Evolutionary conservation across 768 basidiomycete genomes (phyloP).

Genomic region (Rossbeevera mucosa): DNA sequence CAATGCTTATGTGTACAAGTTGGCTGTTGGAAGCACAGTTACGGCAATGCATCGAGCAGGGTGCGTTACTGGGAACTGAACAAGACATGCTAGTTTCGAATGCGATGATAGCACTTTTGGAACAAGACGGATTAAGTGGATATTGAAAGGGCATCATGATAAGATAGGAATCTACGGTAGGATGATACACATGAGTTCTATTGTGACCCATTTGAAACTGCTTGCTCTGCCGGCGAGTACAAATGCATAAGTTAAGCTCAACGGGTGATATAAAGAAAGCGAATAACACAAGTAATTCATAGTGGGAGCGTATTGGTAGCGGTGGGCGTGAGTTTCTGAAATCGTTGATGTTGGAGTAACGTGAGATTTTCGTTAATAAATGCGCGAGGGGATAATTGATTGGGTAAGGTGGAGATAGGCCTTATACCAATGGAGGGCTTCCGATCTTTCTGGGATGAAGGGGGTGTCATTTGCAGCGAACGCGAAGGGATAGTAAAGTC

Average conservation of each 20-base stretch:
- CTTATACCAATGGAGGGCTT: neutral
- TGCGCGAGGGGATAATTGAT: constrained; percentile 14
- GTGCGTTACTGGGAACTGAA: constrained; percentile 42
- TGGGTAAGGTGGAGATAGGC: neutral
- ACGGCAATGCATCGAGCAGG: constrained; percentile 58
- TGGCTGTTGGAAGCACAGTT: constrained; percentile 68
- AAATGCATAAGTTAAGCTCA: constrained; percentile 10
- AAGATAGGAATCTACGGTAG: constrained; percentile 16
- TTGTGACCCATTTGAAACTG: neutral
- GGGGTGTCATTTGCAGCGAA: neutral
- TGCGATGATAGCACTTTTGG: constrained; percentile 39
- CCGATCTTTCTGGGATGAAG: neutral
- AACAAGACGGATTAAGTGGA: constrained; percentile 32
- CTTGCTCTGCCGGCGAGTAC: neutral
- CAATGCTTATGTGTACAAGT: constrained; percentile 32
- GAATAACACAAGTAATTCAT: neutral
- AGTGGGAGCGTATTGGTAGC: neutral
- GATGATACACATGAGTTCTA: constrained; percentile 3
- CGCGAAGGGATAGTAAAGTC: constrained; percentile 4
- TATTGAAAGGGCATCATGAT: constrained; percentile 2
- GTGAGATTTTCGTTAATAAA: constrained; percentile 17
- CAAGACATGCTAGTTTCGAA: constrained; percentile 51
- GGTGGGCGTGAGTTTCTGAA: constrained; percentile 1
- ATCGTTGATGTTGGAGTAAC: constrained; percentile 13
- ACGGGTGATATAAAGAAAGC: neutral